phyloP scores from a whole-genome alignment of 2,329 filamentous ascomycete species.

The Epicoccum nigrum region DNA sequence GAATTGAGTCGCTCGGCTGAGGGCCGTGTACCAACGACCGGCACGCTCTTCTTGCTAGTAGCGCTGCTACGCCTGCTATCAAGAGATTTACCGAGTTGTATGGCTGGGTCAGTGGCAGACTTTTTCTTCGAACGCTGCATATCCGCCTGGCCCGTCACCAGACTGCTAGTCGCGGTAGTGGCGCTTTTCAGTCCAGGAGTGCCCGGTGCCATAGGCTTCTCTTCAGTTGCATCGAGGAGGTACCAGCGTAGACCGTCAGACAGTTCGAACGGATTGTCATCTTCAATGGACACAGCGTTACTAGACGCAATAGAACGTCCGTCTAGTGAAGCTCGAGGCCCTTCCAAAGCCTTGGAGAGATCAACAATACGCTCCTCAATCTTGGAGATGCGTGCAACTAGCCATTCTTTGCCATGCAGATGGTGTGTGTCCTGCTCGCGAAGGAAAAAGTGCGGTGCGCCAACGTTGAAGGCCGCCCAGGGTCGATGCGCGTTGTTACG shows the following conservation, averaged over 20 bases:
- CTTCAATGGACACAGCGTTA: conserved; percentile 66
- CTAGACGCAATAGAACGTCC: conserved; percentile 59
- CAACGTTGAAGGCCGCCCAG: conserved; percentile 98
- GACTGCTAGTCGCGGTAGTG: conserved; percentile 86
- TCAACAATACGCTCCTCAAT: conserved; percentile 94
- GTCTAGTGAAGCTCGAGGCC: conserved; percentile 51
- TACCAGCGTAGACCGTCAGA: conserved; percentile 97
- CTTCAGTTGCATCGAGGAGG: conserved; percentile 88
- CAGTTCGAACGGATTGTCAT: conserved; percentile 96
- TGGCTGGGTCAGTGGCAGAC: conserved; percentile 55
- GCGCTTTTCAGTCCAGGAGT: conserved; percentile 85
- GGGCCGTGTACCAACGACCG: conserved; percentile 33
- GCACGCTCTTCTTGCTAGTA: conserved; percentile 77
- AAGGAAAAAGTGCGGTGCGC: conserved; percentile 95
- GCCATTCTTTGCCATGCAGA: conserved; percentile 85
- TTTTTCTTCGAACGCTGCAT: conserved; percentile 54
- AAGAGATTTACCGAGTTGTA: conserved; percentile 75
- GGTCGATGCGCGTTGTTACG: conserved; percentile 92
- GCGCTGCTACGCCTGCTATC: conserved; percentile 91
- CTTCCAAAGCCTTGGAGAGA: conserved; percentile 76
- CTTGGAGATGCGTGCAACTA: conserved; percentile 90
- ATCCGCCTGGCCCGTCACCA: conserved; percentile 82
- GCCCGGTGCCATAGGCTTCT: conserved; percentile 86
- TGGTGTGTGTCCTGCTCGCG: conserved; percentile 90
- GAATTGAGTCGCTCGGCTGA: conserved; percentile 36